A percentile compares a stretch with the other conserved stretches of the same genome.
phyloP scores from a whole-genome alignment of 2,329 filamentous ascomycete species.

The Pseudogymnoascus sp. region DNA sequence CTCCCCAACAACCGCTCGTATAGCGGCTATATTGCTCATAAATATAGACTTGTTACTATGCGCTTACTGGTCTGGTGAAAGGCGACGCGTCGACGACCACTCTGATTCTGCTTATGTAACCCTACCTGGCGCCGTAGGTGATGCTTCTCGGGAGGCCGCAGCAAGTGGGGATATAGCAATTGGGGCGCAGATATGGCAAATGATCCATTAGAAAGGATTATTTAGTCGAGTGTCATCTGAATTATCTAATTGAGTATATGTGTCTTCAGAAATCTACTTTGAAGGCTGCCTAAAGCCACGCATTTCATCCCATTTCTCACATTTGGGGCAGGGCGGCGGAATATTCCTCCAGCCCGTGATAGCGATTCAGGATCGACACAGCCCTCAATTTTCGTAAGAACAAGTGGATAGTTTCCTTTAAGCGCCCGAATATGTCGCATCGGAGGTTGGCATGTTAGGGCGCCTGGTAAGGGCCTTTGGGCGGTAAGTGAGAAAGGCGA shows the following conservation, averaged over 20 bases:
- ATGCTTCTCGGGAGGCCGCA: neutral
- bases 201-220: neutral
- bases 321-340: neutral
- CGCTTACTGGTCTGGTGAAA: neutral
- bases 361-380: neutral
- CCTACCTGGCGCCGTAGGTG: neutral
- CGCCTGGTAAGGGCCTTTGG: neutral
- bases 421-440: neutral
- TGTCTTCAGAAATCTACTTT: neutral
- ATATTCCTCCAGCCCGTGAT: neutral
- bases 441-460: neutral
- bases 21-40: neutral
- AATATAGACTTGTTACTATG: neutral
- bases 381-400: neutral
- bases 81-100: neutral
- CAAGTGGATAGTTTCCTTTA: neutral
- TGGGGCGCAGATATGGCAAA: neutral
- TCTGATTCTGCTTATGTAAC: neutral
- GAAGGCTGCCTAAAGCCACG: neutral
- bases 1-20: neutral
- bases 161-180: neutral
- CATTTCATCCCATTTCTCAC: neutral
- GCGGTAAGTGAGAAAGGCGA: too few relatives aligned
- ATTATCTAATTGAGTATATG: neutral
- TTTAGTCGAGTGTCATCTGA: neutral